phyloP scores from a whole-genome alignment of 345 rosid species.

The Camelina neglecta region DNA sequence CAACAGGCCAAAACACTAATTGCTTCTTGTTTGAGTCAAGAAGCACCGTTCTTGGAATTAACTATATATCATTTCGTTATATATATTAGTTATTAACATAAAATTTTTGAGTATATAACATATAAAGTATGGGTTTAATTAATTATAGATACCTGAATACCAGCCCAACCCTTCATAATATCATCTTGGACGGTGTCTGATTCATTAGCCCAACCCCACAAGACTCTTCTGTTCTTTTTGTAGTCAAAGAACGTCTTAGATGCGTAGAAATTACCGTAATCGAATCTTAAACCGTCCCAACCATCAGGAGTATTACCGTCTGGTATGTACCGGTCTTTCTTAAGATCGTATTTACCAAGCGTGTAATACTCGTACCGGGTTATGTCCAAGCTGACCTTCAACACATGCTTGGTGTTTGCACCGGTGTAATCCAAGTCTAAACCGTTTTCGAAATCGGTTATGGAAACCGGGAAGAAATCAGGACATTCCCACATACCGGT shows the following conservation, averaged over 20 bases:
- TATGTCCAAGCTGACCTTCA: constrained; percentile 77
- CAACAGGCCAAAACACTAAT: constrained; percentile 73
- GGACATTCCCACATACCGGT: constrained; percentile 98
- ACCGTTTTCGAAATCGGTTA: constrained; percentile 47
- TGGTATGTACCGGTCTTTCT: constrained; percentile 59
- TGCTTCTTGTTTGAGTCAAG: constrained; percentile 65
- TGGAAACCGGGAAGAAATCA: constrained; percentile 74
- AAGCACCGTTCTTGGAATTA: constrained; percentile 75
- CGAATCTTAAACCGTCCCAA: constrained; percentile 75
- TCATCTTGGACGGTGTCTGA: constrained; percentile 57
- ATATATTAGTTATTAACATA: not conserved
- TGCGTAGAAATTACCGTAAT: constrained; percentile 87
- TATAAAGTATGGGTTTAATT: not conserved
- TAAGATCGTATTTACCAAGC: constrained; percentile 54
- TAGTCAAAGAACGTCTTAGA: constrained; percentile 80
- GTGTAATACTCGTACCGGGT: constrained; percentile 83
- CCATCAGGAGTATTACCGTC: constrained; percentile 64
- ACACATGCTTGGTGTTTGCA: constrained; percentile 50
- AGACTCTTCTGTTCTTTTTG: constrained; percentile 54
- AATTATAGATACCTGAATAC: constrained; percentile 60
- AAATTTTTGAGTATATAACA: not conserved
- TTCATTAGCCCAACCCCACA: constrained; percentile 92
- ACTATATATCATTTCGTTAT: constrained; percentile 1
- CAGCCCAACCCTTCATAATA: constrained; percentile 74
- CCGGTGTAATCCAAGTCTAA: constrained; percentile 52